Conservation (phyloP, 2,329 filamentous ascomycete species). For the Pseudogymnoascus sp. region DNA sequence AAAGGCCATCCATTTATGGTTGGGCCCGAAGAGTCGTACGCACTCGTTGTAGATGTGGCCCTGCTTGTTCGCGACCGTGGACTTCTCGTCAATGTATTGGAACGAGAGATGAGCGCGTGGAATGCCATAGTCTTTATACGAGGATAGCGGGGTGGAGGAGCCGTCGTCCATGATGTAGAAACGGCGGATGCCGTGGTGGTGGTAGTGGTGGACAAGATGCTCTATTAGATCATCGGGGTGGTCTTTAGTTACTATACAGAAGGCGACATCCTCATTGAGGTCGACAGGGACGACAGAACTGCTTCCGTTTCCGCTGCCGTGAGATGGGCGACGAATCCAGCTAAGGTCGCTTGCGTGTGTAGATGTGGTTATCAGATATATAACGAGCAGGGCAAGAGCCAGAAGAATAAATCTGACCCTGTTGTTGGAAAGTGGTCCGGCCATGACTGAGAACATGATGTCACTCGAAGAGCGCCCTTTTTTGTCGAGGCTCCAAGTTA, state of each 20-base stretch:
- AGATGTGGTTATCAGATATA: no score
- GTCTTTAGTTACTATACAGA: constrained; percentile 22
- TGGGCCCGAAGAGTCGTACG: constrained; percentile 18
- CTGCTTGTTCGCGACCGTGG: constrained; percentile 16
- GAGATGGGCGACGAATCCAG: no score
- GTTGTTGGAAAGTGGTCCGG: no score
- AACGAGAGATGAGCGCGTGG: constrained; percentile 20
- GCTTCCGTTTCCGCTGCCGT: no score
- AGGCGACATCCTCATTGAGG: constrained; percentile 20
- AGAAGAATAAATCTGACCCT: no score
- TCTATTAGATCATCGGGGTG: constrained; percentile 21
- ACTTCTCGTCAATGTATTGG: constrained; percentile 16
- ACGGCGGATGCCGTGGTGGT: constrained; percentile 21
- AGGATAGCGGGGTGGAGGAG: constrained; percentile 21
- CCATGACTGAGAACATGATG: no score
- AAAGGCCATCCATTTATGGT: constrained; percentile 29
- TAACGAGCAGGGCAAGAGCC: no score
- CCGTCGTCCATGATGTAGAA: constrained; percentile 26
- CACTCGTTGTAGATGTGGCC: constrained; percentile 20
- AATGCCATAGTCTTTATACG: constrained; percentile 13
- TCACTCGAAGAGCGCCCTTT: no score
- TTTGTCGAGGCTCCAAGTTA: no score
- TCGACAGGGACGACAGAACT: no score
- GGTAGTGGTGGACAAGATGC: constrained; percentile 23
- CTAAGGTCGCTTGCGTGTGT: no score